phyloP scores from a whole-genome alignment of 257 asterid species.

The Lavandula angustifolia region DNA sequence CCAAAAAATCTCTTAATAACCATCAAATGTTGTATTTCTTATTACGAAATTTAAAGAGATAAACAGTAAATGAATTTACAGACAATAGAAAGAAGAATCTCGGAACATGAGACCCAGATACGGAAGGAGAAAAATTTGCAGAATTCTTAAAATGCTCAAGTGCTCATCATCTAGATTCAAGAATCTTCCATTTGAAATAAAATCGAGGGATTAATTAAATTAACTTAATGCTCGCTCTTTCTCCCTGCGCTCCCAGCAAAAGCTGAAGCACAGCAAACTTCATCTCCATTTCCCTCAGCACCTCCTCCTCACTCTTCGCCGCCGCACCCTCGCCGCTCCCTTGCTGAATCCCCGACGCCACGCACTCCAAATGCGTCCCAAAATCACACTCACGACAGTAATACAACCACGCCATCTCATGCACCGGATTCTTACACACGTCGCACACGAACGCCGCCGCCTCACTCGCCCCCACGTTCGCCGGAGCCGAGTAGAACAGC shows the following conservation, averaged over 20 bases:
- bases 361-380: slow-evolving; percentile 70
- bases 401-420: slow-evolving; percentile 66
- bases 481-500: slow-evolving; percentile 50
- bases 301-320: slow-evolving; percentile 32
- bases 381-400: slow-evolving; percentile 65
- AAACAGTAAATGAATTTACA: background rate
- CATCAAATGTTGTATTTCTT: no score
- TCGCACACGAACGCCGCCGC: slow-evolving; percentile 49
- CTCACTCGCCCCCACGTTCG: slow-evolving; percentile 31
- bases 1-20: no score
- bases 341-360: slow-evolving; percentile 38
- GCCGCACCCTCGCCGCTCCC: slow-evolving; percentile 6
- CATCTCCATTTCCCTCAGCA: slow-evolving; percentile 34
- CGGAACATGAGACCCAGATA: no score
- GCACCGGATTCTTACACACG: slow-evolving; percentile 53
- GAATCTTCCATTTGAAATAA: no score
- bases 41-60: no score
- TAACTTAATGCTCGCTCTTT: background rate
- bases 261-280: slow-evolving; percentile 42
- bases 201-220: no score
- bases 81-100: background rate
- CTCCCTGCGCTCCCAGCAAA: slow-evolving; percentile 27
- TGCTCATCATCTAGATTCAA: background rate
- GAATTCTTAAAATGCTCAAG: background rate
- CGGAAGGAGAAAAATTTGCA: no score